Evolutionary conservation across 169 alveolate species (phyloP).

Genomic region (Cryptosporidium viatorum): DNA sequence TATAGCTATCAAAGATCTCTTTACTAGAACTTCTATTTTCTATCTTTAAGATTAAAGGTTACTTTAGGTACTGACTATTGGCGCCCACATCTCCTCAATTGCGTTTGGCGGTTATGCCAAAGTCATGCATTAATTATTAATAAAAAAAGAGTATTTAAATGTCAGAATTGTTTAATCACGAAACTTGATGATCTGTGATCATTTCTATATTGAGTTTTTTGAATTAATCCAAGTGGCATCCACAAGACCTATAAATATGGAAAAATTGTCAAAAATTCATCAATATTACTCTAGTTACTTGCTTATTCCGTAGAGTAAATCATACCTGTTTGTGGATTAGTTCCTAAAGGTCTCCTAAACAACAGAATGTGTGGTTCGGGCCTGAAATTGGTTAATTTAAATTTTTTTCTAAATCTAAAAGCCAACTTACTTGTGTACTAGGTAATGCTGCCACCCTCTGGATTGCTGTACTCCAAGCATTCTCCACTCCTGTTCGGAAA

Average conservation of each 20-base stretch:
- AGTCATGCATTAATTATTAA: neutral
- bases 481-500: constrained; percentile 81
- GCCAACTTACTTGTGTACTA: constrained; percentile 59
- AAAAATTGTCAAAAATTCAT: neutral
- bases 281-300: no score
- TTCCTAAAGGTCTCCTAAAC: constrained; percentile 91
- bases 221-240: constrained; percentile 43
- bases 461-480: constrained; percentile 80
- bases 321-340: constrained; percentile 91
- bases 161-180: neutral
- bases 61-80: neutral
- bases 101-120: neutral
- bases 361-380: constrained; percentile 94
- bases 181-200: neutral
- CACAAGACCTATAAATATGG: constrained; percentile 6
- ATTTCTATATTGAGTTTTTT: neutral
- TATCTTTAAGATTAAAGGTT: neutral
- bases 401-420: neutral
- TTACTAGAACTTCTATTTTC: neutral
- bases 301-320: neutral
- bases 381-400: constrained; percentile 50
- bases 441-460: constrained; percentile 81
- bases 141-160: neutral
- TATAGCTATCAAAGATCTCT: neutral
- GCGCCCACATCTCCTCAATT: neutral